A percentile compares a stretch with the other conserved stretches of the same genome.
Evolutionary conservation across 75 land plant species (phyloP).

Genomic region (Cupressus sempervirens): DNA sequence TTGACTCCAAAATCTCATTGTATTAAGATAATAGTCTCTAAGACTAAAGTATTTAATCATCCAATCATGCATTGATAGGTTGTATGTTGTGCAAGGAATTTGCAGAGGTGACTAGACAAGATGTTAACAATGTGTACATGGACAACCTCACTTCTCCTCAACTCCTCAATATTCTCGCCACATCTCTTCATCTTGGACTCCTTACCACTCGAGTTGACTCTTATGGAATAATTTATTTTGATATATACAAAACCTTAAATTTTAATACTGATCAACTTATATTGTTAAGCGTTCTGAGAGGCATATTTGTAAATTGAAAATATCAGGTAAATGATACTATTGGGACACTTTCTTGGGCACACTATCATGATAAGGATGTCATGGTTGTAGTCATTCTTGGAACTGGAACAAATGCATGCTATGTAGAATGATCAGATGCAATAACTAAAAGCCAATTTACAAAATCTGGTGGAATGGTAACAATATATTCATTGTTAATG

Average conservation of each 20-base stretch:
- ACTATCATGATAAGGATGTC: slow-evolving; percentile 77
- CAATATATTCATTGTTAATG: not conserved
- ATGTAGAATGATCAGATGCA: slow-evolving; percentile 81
- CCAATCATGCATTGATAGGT: too few relatives aligned
- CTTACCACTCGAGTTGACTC: too few relatives aligned
- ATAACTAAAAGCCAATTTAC: slow-evolving; percentile 72
- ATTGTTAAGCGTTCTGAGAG: not conserved
- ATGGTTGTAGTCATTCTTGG: slow-evolving; percentile 91
- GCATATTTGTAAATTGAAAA: not conserved
- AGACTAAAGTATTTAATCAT: too few relatives aligned
- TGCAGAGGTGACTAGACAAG: too few relatives aligned
- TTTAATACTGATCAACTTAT: not conserved
- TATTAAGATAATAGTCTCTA: too few relatives aligned
- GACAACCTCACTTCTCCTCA: too few relatives aligned
- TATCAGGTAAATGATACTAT: slow-evolving; percentile 89
- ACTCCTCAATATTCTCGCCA: too few relatives aligned
- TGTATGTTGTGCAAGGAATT: too few relatives aligned
- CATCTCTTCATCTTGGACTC: too few relatives aligned
- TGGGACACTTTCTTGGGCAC: slow-evolving; percentile 89
- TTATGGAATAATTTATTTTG: not conserved
- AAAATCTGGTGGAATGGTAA: slow-evolving; percentile 81
- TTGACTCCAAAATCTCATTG: too few relatives aligned
- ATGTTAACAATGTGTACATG: too few relatives aligned
- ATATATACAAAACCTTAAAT: not conserved
- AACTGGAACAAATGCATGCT: slow-evolving; percentile 96